phyloP scores from a whole-genome alignment of 352 stramenopile genomes.

The Phytopythium delawarense region DNA sequence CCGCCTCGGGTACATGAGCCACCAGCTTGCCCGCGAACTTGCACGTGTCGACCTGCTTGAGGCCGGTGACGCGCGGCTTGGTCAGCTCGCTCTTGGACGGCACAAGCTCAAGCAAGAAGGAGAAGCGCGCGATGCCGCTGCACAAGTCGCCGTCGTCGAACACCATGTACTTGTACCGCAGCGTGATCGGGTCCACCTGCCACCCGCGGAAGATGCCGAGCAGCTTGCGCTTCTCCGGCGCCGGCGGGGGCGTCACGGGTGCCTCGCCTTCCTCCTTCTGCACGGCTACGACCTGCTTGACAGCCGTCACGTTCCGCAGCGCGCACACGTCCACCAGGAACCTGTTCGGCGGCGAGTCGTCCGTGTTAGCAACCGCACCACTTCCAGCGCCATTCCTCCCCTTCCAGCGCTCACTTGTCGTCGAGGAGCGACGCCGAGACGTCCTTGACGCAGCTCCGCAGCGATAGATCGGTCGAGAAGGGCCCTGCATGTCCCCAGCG shows the following conservation, averaged over 20 bases:
- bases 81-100: conserved; percentile 33
- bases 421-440: conserved; percentile 33
- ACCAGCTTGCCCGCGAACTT: conserved; percentile 49
- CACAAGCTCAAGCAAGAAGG: conserved; percentile 50
- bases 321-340: conserved; percentile 59
- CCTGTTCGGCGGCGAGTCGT: conserved; percentile 13
- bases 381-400: neutral
- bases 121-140: conserved; percentile 35
- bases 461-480: conserved; percentile 27
- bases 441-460: conserved; percentile 39
- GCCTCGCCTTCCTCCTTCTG: neutral
- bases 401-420: conserved; percentile 28
- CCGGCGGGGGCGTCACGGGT: neutral
- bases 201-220: conserved; percentile 73
- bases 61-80: conserved; percentile 37
- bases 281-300: conserved; percentile 12
- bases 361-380: too few species aligned
- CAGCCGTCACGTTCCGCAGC: conserved; percentile 57
- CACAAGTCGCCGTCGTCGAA: conserved; percentile 77
- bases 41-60: conserved; percentile 56
- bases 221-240: conserved; percentile 33
- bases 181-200: conserved; percentile 72
- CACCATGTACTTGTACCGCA: conserved; percentile 74
- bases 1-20: conserved; percentile 35
- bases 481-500: conserved; percentile 16